Evolutionary conservation across 2,329 filamentous ascomycete genomes (phyloP).

Genomic region (Sclerotinia nivalis): DNA sequence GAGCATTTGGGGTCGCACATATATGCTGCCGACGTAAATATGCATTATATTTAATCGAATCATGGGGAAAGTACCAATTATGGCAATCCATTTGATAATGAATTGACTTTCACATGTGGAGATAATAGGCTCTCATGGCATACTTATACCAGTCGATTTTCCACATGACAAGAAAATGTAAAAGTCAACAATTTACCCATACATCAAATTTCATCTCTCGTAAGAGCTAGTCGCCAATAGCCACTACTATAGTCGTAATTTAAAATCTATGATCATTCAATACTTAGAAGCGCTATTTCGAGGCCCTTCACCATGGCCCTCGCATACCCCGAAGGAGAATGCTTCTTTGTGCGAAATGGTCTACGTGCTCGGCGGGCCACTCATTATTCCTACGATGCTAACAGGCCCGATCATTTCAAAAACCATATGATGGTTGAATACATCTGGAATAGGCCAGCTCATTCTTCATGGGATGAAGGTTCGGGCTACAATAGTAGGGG

Average conservation of each 20-base stretch:
- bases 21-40: neutral
- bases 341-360: slow-evolving; percentile 11
- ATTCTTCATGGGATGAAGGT: neutral
- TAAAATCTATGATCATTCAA: neutral
- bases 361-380: neutral
- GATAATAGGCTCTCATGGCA: neutral
- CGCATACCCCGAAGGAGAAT: slow-evolving; percentile 12
- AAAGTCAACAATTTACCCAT: neutral
- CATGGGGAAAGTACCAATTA: neutral
- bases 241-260: neutral
- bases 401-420: neutral
- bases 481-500: neutral
- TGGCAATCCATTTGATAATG: neutral
- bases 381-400: slow-evolving; percentile 6
- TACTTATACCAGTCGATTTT: neutral
- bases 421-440: slow-evolving; percentile 16
- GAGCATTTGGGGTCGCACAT: neutral
- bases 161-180: neutral
- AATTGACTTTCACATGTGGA: neutral
- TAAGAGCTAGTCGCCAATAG: neutral
- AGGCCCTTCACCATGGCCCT: neutral
- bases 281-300: neutral
- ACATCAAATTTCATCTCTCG: neutral
- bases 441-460: neutral
- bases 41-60: neutral